Percentiles rank a stretch among this genome's conserved stretches.
phyloP scores from a whole-genome alignment of 2,329 filamentous ascomycete species.

The Aphanocladium album region DNA sequence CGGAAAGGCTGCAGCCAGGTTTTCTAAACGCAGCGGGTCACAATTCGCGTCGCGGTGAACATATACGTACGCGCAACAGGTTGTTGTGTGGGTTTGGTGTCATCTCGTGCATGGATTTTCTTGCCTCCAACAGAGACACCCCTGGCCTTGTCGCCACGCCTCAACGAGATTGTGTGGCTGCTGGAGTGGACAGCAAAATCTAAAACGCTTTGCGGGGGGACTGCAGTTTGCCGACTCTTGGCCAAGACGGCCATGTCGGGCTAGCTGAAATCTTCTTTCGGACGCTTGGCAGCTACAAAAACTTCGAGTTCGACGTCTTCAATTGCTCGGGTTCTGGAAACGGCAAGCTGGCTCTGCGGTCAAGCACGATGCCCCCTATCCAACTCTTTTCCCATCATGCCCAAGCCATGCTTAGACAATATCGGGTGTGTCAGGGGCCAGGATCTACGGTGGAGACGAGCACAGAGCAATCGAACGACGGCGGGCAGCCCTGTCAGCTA shows the following conservation, averaged over 20 bases:
- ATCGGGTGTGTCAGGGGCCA: not conserved
- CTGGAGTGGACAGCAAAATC: not conserved
- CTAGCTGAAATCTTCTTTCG: not conserved
- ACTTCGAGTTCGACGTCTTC: not conserved
- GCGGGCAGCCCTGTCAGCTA: conserved; percentile 2
- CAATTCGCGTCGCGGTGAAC: not conserved
- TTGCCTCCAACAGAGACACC: not conserved
- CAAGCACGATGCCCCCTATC: not conserved
- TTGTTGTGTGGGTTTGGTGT: not conserved
- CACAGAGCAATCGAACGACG: conserved; percentile 1
- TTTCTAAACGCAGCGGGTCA: not conserved
- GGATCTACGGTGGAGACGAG: not conserved
- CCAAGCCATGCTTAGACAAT: not conserved
- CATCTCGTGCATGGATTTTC: not conserved
- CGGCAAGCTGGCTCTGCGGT: not conserved
- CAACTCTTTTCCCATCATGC: not conserved
- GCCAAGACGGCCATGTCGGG: not conserved
- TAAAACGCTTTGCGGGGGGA: not conserved
- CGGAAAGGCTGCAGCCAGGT: not conserved
- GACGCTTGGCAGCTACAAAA: not conserved
- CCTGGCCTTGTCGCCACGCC: not conserved
- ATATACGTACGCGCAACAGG: not conserved
- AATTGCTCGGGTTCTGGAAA: not conserved
- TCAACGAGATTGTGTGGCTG: not conserved
- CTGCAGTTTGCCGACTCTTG: not conserved